Evolutionary conservation across 495 filamentous ascomycete species (phyloP).

Genomic region (Aspergillus affinis): DNA sequence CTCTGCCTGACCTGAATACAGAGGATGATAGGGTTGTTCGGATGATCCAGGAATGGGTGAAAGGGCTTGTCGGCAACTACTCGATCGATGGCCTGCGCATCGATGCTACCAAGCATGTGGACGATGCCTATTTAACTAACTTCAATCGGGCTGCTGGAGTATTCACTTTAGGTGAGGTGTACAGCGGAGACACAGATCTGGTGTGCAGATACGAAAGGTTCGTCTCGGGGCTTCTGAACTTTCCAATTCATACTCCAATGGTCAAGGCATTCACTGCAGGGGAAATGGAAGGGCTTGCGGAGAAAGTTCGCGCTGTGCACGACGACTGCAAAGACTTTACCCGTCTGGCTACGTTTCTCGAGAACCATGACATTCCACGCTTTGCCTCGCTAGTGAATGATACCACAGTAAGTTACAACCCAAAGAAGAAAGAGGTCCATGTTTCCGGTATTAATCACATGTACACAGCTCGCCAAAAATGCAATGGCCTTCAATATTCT

Average conservation of each 20-base stretch:
- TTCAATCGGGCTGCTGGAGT: background rate
- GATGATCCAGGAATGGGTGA: constrained; percentile 60
- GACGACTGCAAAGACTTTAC: constrained; percentile 44
- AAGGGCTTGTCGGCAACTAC: constrained; percentile 58
- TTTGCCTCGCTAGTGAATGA: constrained; percentile 44
- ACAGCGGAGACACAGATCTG: background rate
- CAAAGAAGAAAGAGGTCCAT: background rate
- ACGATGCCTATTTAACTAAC: background rate
- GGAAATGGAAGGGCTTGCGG: constrained; percentile 52
- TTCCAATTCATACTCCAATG: constrained; percentile 49
- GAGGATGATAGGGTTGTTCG: constrained; percentile 50
- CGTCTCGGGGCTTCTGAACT: background rate
- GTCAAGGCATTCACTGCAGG: constrained; percentile 55
- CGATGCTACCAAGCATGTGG: constrained; percentile 62
- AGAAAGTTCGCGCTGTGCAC: constrained; percentile 45
- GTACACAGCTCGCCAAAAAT: constrained; percentile 52
- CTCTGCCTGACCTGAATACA: constrained; percentile 63
- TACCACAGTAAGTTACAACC: background rate
- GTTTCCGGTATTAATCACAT: background rate
- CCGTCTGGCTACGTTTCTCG: constrained; percentile 63
- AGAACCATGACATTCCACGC: constrained; percentile 67
- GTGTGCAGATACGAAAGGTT: background rate
- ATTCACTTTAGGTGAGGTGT: background rate
- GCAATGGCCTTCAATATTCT: constrained; percentile 68
- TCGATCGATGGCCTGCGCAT: constrained; percentile 68